Percentiles rank a stretch among this genome's conserved stretches.
These are phyloP conservation scores for Amaranthus tricolor DNA, from an alignment of 179 eudicot species.

Conservation along the genomic window DNA sequence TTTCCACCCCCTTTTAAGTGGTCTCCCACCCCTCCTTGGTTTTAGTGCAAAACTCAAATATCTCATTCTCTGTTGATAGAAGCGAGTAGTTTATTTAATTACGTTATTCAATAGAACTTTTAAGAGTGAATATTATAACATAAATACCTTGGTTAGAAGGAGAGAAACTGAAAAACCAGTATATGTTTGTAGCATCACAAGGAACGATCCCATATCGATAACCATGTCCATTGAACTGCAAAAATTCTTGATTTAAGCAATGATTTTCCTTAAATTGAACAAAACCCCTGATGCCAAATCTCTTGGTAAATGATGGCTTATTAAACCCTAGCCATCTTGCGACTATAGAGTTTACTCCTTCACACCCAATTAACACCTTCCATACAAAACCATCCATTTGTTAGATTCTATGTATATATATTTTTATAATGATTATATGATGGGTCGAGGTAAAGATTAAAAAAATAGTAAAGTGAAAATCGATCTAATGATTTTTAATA, in stretches of 20 bases:
- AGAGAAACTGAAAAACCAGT: slow-evolving; percentile 51
- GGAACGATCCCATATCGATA: slow-evolving; percentile 44
- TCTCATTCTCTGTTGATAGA: no score
- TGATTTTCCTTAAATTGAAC: slow-evolving; percentile 29
- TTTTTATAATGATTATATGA: no score
- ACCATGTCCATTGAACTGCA: slow-evolving; percentile 38
- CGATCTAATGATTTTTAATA: no score
- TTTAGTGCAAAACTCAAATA: no score
- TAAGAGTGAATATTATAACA: neutral
- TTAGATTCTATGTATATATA: no score
- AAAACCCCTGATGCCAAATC: slow-evolving; percentile 38
- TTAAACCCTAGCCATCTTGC: slow-evolving; percentile 41
- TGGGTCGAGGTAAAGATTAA: no score
- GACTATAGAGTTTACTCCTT: slow-evolving; percentile 62
- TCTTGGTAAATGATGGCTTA: slow-evolving; percentile 28
- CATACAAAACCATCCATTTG: neutral
- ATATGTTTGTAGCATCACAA: slow-evolving; percentile 29
- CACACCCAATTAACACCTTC: slow-evolving; percentile 53
- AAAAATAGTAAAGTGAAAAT: no score
- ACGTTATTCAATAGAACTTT: neutral
- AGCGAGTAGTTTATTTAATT: no score
- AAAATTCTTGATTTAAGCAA: slow-evolving; percentile 31
- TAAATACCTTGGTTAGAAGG: slow-evolving; percentile 31
- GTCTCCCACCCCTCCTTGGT: no score
- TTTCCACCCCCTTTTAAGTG: no score